These are phyloP conservation scores for Acanthamoeba culbertsoni DNA, from an alignment of 208 protist genomes.

Conservation along the genomic window DNA sequence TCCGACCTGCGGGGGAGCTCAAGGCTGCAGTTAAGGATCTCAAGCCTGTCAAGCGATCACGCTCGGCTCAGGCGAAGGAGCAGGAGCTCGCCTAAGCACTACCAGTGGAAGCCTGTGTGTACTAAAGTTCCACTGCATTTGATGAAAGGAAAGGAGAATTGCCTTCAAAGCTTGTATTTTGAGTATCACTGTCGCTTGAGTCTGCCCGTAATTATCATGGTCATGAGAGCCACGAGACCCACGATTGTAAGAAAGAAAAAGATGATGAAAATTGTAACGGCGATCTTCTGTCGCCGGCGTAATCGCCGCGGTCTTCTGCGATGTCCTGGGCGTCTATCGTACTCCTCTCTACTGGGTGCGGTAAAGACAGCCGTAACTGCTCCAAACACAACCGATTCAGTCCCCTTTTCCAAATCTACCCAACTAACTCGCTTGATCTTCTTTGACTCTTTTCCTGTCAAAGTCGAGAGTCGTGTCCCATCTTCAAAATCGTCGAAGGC, in stretches of 20 bases:
- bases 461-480: background rate
- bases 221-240: background rate
- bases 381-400: constrained; percentile 40
- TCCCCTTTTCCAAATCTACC: constrained; percentile 28
- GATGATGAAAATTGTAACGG: background rate
- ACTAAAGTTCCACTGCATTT: too few relatives aligned
- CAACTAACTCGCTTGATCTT: constrained; percentile 46
- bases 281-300: background rate
- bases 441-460: background rate
- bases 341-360: background rate
- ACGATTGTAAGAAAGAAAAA: background rate
- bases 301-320: background rate
- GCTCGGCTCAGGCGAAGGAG: background rate
- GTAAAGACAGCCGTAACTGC: constrained; percentile 38
- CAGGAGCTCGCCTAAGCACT: background rate
- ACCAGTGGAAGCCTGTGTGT: background rate
- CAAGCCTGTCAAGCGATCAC: background rate
- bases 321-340: constrained; percentile 14
- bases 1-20: background rate
- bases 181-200: too few relatives aligned
- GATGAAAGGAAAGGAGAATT: background rate
- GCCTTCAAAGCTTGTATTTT: too few relatives aligned
- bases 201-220: background rate
- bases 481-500: background rate
- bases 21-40: background rate